Base-by-base conservation (phyloP, 129 eudicot species). In the Flaveria bidentis region DNA sequence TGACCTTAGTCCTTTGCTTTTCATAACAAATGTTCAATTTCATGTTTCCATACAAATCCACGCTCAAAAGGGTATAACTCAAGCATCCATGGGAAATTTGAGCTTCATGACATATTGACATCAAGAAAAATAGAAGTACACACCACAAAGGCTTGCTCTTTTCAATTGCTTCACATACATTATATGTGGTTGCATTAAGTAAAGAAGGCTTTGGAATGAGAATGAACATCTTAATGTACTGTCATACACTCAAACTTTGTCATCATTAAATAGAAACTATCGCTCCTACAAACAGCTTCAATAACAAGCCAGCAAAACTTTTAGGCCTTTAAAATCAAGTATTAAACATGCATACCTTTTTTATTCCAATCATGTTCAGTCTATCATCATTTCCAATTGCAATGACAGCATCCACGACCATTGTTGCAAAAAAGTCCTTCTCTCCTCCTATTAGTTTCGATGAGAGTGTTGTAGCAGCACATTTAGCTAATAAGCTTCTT, bases 381-480 rank as follows among this genome's bases (percentile, higher is more conserved):
- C 99, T 86, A 68, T 95, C 99, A 7, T 91, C 99, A 80, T 45
- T 51, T 69, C 99, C 97, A 78, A 95, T 88, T 74, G 97, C 94
- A 69, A 91, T 78, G 58, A 95, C 99, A 72, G 99, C 93, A 84
- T 95, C 97, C 46, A 95, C 99, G 13, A 95, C 99, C 97, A 95
- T 95, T 51, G 76, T 57, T 49, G 97, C 99, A 85, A 95, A 91
- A 84, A 95, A 95, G 66, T 95, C 99, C 83, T 95, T 95, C 77
- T 95, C 99, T 51, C 99, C 99, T n/a, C 99, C 99, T 33, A 91
- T 91, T 41, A 95, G 96, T 94, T 95, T 95, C 15, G 97, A 95
- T 56, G 96, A 89, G 55, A 91, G 92, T 51, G 99, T 95, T 62
- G 99, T 95, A 17, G 93, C 99, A 36, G 99, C 99, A 89, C 99